Evolutionary conservation across 2,329 filamentous ascomycete genomes (phyloP).

Genomic region (Gnomoniopsis smithogilvyi): DNA sequence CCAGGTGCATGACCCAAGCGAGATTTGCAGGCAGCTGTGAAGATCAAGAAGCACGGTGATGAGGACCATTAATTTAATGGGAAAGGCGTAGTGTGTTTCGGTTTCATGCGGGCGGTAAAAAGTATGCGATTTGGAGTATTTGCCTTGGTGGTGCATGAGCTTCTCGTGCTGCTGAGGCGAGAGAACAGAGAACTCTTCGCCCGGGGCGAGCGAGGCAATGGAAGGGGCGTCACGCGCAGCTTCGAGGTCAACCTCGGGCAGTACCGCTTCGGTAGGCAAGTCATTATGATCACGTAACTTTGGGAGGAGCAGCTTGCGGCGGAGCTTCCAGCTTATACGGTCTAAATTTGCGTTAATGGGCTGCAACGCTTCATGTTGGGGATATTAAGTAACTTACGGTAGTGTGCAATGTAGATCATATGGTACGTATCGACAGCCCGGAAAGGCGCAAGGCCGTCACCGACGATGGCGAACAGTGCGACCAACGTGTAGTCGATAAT

Average conservation of each 20-base stretch:
- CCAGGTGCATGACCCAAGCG: constrained; percentile 76
- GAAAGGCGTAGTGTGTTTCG: constrained; percentile 75
- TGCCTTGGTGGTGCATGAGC: constrained; percentile 73
- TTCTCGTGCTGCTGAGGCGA: constrained; percentile 63
- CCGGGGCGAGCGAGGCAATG: constrained; percentile 37
- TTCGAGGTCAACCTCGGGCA: constrained; percentile 32
- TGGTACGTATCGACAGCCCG: constrained; percentile 81
- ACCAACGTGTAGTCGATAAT: constrained; percentile 70
- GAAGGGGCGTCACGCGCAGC: constrained; percentile 39
- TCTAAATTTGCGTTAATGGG: constrained; percentile 25
- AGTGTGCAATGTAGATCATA: constrained; percentile 78
- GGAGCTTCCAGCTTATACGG: constrained; percentile 59
- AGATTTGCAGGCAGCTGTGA: constrained; percentile 77
- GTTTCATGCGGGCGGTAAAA: constrained; percentile 92
- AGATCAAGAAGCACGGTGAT: constrained; percentile 77
- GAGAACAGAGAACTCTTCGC: constrained; percentile 57
- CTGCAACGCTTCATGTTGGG: constrained; percentile 30
- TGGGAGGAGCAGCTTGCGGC: constrained; percentile 59
- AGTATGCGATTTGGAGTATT: constrained; percentile 78
- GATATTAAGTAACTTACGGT: constrained; percentile 36
- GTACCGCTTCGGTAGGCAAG: constrained; percentile 45
- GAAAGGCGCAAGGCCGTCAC: constrained; percentile 71
- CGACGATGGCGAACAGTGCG: constrained; percentile 67
- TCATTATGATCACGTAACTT: constrained; percentile 67
- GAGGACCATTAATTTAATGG: constrained; percentile 68